phyloP scores from a whole-genome alignment of 805 yeast species.

The Candida takata region DNA sequence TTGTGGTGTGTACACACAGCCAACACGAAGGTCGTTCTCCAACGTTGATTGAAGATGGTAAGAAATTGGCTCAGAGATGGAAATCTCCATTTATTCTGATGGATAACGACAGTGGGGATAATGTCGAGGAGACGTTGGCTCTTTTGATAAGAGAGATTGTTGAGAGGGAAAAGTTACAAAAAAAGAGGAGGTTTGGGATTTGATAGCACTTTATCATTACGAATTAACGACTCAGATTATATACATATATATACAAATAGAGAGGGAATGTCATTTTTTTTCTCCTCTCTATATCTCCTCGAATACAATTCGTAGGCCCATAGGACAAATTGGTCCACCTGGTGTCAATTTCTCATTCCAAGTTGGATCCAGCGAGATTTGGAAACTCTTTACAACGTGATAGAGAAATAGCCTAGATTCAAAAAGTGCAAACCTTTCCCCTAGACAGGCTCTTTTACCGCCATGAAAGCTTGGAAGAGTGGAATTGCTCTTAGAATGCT shows the following conservation, averaged over 20 bases:
- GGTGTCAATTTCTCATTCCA: slow-evolving; percentile 49
- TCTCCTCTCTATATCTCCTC: background rate
- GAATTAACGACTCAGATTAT: no score
- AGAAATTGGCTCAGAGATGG: slow-evolving; percentile 52
- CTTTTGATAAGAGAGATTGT: slow-evolving; percentile 53
- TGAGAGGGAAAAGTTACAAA: slow-evolving; percentile 34
- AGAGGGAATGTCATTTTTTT: no score
- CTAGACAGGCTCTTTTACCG: slow-evolving; percentile 51
- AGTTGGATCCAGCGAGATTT: slow-evolving; percentile 29
- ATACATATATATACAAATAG: no score
- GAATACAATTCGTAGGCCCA: slow-evolving; percentile 22
- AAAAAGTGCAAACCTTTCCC: slow-evolving; percentile 48
- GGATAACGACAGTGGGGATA: slow-evolving; percentile 44
- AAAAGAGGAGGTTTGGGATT: slow-evolving; percentile 9
- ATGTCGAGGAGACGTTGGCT: slow-evolving; percentile 51
- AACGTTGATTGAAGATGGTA: slow-evolving; percentile 49
- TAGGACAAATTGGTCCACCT: slow-evolving; percentile 53
- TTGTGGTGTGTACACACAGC: slow-evolving; percentile 59
- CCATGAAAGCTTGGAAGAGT: slow-evolving; percentile 52
- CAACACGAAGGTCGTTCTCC: slow-evolving; percentile 56
- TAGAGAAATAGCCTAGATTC: slow-evolving; percentile 36
- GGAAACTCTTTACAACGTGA: slow-evolving; percentile 31
- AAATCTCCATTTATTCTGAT: slow-evolving; percentile 56
- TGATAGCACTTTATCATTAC: background rate
- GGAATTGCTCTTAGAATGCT: slow-evolving; percentile 36